Conservation (phyloP, 1,139 yeast species). For the Scheffersomyces lignicola region DNA sequence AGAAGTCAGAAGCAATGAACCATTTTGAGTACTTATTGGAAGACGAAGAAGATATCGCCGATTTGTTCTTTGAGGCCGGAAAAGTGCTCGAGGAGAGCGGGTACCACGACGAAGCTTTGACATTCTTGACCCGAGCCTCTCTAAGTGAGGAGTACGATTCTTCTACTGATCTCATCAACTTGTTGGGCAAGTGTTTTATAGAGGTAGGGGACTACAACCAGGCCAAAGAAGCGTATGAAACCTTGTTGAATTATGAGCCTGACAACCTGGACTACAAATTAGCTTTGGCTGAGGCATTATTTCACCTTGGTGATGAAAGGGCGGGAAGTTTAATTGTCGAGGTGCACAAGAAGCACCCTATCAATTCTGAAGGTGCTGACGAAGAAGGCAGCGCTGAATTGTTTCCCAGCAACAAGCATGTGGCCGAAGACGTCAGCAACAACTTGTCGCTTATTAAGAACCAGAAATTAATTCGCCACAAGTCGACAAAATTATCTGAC, state of each 20-base stretch:
- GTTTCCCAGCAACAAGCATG: neutral
- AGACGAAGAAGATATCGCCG: slow-evolving; percentile 63
- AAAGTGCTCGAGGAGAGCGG: slow-evolving; percentile 68
- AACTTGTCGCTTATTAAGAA: slow-evolving; percentile 26
- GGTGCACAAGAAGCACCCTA: slow-evolving; percentile 27
- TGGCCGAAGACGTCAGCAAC: slow-evolving; percentile 4
- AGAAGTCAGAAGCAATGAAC: slow-evolving; percentile 65
- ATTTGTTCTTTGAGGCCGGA: slow-evolving; percentile 78
- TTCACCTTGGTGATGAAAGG: slow-evolving; percentile 61
- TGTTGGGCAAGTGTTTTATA: slow-evolving; percentile 76
- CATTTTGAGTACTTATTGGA: slow-evolving; percentile 62
- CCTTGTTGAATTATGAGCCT: slow-evolving; percentile 58
- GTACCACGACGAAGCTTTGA: slow-evolving; percentile 69
- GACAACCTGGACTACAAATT: slow-evolving; percentile 70
- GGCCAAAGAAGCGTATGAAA: slow-evolving; percentile 66
- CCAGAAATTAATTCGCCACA: slow-evolving; percentile 19
- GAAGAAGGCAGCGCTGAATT: too few relatives aligned
- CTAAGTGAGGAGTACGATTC: slow-evolving; percentile 27
- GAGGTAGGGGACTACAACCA: slow-evolving; percentile 69
- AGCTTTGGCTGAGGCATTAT: slow-evolving; percentile 79
- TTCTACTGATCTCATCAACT: slow-evolving; percentile 52
- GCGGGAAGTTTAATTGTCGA: slow-evolving; percentile 61
- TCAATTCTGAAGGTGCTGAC: slow-evolving; percentile 11
- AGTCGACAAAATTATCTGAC: slow-evolving; percentile 42
- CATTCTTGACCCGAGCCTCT: slow-evolving; percentile 56